Evolutionary conservation across 352 stramenopile genomes (phyloP), one percentile per base, ranked within the genome.

Genomic region (Pythium insidiosum): DNA sequence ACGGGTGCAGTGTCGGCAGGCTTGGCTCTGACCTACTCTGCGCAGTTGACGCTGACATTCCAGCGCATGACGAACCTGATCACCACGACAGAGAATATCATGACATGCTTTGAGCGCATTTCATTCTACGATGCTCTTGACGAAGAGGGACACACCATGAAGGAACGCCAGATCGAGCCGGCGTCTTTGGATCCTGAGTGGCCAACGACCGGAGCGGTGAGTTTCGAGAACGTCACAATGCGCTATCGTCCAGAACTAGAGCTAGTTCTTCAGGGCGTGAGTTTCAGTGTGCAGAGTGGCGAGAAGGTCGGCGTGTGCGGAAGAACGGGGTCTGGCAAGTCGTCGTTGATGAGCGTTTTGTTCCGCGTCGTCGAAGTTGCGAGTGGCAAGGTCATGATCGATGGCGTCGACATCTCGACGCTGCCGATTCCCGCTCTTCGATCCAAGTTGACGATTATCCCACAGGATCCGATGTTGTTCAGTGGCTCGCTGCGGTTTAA

Each of bases 401-500:
- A 96, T 61, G 81, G 70, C 2, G 62, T 89, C 18, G 70, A 95
- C 51, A 81, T 76, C 42, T 45, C 53, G 20, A 44, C 10, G 2
- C 10, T 66, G 0, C 19, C 36, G 5, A 18, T 66, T 12, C 31
- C n/a, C 5, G 25, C 25, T 12, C 39, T 66, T 6, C 57, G 57
- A 5, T 35, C 45, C 0, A 23, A 35, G 10, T 25, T 66, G 4
- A 56, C 57, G 1, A 59, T 66, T 21, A 61, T 97, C 37, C 90
- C 90, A 7, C 56, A 65, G 22, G 84, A 96, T 46, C 87, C 89
- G 20, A 76, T 96, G 7, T 47, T 96, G 20, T 97, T 96, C 50
- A 77, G 61, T 23, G 88, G 88, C 20, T 81, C 69, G 22, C 59
- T 97, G n/a, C 67, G 84, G 7, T 75, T 68, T 19, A 97, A 97